Evolutionary conservation across 352 stramenopile species (phyloP), one percentile per base, ranked within the genome.

Genomic region (Phytophthora syringae): DNA sequence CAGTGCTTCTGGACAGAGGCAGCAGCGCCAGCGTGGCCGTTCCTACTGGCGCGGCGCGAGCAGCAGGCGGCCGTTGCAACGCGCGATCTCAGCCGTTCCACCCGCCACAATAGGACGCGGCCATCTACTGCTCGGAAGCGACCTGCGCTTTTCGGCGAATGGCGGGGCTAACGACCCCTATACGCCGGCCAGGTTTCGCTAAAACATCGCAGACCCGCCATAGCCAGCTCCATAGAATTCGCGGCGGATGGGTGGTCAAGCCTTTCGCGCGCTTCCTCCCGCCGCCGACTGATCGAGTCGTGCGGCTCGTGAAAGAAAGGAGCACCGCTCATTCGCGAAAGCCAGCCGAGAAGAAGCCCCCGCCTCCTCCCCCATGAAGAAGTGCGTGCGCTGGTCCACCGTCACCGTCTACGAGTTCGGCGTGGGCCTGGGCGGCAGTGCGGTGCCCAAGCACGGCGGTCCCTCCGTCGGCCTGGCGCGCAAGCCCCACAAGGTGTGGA

Each of bases 341-440:
- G 48, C 54, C 36, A 63, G 32, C 48, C n/a, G n/a, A 32, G 48
- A 50, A 42, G 30, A 30, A 55, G 12, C 50, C 27, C n/a, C 30
- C 7, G 20, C 25, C 3, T 6, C 39, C 39, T 10, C 25, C 3
- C 24, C 22, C 16, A 77, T 75, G 64, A 72, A 70, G 49, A 89
- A 89, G 68, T 57, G 73, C 40, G 80, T 87, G 53, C 77, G 77
- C 22, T 89, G 75, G 75, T 85, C 77, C 7, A 87, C 76, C 42
- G 51, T 89, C 54, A 89, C 80, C 25, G 80, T 89, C 28, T 89
- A 87, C 60, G 80, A 89, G 63, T 87, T 87, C 52, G 76, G 76
- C 51, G 78, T 89, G 12, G 78, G 64, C 1, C 52, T 87, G 15
- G 77, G 80, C 55, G 77, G 78, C 49, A 84, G 76, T 45, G 61